Base-by-base conservation (phyloP, 108 stramenopile genomes). In the Conticribra weissflogii region DNA sequence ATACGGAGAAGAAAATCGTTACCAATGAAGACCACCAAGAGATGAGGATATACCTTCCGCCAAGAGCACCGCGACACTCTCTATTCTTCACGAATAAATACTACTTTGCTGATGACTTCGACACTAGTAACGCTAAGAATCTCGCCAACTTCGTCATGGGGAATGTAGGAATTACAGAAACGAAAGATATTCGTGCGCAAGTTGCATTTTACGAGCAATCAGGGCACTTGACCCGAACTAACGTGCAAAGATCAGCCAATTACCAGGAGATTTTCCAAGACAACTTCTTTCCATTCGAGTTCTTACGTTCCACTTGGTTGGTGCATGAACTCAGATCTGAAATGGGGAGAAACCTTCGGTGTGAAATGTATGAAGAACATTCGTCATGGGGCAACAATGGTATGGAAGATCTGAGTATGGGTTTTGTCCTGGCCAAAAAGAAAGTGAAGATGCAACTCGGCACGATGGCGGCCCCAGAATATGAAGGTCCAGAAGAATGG, bases 311-410 rank as follows among this genome's bases (percentile, higher is more conserved):
- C 0, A 59, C 63, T 21, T 73, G 86, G 63, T 33, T 92, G 62
- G 62, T 92, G 29, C 86, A 92, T 45, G 78, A 86, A 54, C 78
- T 76, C 41, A 70, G 68, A 45, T 59, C 59, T 36, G 70, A 60
- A 52, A 81, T 60, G 47, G 83, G 67, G 22, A 79, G 59, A 16
- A 57, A 71, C 45, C 85, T 86, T 21, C 88, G 88, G 21, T 92
- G 91, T 49, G 84, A 86, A 77, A 86, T 88, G 87, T 89, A 86
- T 51, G 85, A 92, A 59, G 91, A 92, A 58, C 86, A 89, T 47
- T 31, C 82, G 9, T 66, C 75, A 62, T 92, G 91, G 91, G 81
- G 86, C 18, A 80, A 78, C 24, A 65, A 53, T 28, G 58, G 74
- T 7, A 81, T 83, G 82, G 88, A 89, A 68, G 86, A 86, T 59